phyloP scores from a whole-genome alignment of 2,329 filamentous ascomycete species.

The Akanthomyces dipterigenus region DNA sequence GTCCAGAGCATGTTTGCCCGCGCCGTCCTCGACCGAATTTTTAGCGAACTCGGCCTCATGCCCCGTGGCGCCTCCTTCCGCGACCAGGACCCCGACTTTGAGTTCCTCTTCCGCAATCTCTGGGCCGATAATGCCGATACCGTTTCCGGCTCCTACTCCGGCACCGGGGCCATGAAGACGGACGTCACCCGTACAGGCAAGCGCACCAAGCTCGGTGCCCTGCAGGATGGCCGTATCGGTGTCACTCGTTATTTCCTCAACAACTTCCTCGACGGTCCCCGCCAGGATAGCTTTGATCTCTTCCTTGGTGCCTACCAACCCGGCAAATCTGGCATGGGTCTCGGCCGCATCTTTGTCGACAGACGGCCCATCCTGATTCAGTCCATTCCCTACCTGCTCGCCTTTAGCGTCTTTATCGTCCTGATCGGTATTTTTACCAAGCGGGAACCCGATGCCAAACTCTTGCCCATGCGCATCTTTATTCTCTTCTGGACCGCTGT shows the following conservation, averaged over 20 bases:
- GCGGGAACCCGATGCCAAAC: constrained; percentile 62
- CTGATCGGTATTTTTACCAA: constrained; percentile 67
- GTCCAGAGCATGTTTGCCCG: constrained; percentile 96
- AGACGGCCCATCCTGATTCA: constrained; percentile 81
- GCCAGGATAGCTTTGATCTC: constrained; percentile 92
- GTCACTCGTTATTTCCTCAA: constrained; percentile 85
- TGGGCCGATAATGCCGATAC: constrained; percentile 99
- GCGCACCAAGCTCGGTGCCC: constrained; percentile 74
- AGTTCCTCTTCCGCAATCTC: constrained; percentile 88
- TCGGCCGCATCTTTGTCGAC: constrained; percentile 73
- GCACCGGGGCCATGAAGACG: constrained; percentile 95
- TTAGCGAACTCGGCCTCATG: constrained; percentile 77
- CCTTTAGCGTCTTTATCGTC: constrained; percentile 78
- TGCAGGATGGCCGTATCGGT: constrained; percentile 84
- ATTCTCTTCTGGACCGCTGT: constrained; percentile 70
- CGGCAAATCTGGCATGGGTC: constrained; percentile 62
- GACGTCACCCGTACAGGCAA: constrained; percentile 93
- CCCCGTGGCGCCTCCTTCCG: constrained; percentile 68
- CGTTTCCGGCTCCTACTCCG: constrained; percentile 86
- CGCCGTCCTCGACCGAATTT: constrained; percentile 80
- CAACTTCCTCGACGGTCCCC: constrained; percentile 89
- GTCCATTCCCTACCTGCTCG: constrained; percentile 85
- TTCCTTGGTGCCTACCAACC: constrained; percentile 86
- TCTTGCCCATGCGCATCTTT: constrained; percentile 78
- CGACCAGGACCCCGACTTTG: constrained; percentile 71